Base-by-base conservation (phyloP, 768 basidiomycete genomes). In the Pisolithus albus region DNA sequence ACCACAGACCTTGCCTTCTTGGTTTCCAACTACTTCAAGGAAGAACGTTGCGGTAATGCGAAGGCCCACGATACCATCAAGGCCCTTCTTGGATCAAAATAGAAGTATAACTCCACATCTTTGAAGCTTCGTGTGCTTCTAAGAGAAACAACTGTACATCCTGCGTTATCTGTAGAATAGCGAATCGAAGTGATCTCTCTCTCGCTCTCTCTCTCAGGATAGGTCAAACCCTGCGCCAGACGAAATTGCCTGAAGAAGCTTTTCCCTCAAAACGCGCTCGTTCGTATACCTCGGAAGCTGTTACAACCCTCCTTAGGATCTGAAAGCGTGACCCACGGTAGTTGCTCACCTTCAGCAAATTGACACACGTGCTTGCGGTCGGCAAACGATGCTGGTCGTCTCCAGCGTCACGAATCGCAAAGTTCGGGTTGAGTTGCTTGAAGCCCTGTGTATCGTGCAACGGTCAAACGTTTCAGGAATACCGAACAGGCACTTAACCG, bases 151-250 rank as follows among this genome's bases (percentile, higher is more conserved):
- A 28, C 42, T 10, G 30, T 45, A n/a, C 21, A 41, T 42, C 38
- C 52, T 28, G 45, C 43, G 42, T 52, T 58, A 58, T 18, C 32
- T 51, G 43, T 45, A 39, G 46, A 16, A 19, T 51, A 44, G 46
- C 41, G 54, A 40, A 43, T 37, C 11, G 11, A 34, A 47, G 39
- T 19, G 42, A 49, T 36, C 37, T 44, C 26, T 37, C 30, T 23
- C 21, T 37, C 30, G 1, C 21, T 1, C 21, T 23, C 21, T 26
- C n/a, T 26, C 18, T 64, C 50, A 96, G 9, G 93, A 96, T 46
- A 97, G 73, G 70, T 97, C 94, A 56, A 98, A 98, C 1, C 94
- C 94, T 4, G 92, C 90, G 39, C 84, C 86, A 0, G 91, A 82
- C 41, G 77, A 86, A 61, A 98, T 90, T 1, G 92, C 90, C 60